Percentiles rank a stretch among this genome's conserved stretches.
Evolutionary conservation across 108 stramenopile genomes (phyloP).

Genomic region (Cyclotella cryptica): DNA sequence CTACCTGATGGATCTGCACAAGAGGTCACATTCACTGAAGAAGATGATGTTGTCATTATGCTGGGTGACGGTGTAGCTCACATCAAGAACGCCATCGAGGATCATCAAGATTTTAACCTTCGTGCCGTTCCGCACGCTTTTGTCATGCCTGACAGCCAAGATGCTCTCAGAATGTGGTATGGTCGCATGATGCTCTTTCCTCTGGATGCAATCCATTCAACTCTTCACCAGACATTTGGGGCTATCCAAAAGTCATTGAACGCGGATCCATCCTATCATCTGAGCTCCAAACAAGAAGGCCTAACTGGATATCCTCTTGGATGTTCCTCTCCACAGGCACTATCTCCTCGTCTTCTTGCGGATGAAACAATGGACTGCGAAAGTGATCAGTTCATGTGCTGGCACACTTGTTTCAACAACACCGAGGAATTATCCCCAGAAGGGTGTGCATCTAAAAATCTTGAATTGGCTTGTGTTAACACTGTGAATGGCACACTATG

Average conservation of each 20-base stretch:
- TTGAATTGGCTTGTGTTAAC: conserved; percentile 11
- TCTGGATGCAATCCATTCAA: neutral
- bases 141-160: conserved; percentile 4
- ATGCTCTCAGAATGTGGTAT: conserved; percentile 5
- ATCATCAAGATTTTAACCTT: neutral
- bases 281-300: neutral
- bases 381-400: conserved; percentile 17
- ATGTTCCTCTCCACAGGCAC: conserved; percentile 1
- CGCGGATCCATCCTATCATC: conserved; percentile 10
- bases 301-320: conserved; percentile 6
- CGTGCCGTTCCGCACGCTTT: conserved; percentile 18
- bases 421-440: conserved; percentile 10
- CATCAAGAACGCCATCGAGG: conserved; percentile 12
- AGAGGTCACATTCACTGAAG: conserved; percentile 10
- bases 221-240: conserved; percentile 3
- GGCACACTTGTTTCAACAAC: conserved; percentile 21
- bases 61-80: conserved; percentile 18
- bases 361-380: neutral
- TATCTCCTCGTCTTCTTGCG: conserved; percentile 17
- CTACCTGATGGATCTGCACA: conserved; percentile 11
- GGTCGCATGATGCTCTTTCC: conserved; percentile 26
- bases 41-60: conserved; percentile 15
- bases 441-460: neutral
- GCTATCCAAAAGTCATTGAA: conserved; percentile 4
- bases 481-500: conserved; percentile 7